These are phyloP conservation scores for Glebionis coronaria DNA, from an alignment of 129 eudicot species.

Conservation along the genomic window DNA sequence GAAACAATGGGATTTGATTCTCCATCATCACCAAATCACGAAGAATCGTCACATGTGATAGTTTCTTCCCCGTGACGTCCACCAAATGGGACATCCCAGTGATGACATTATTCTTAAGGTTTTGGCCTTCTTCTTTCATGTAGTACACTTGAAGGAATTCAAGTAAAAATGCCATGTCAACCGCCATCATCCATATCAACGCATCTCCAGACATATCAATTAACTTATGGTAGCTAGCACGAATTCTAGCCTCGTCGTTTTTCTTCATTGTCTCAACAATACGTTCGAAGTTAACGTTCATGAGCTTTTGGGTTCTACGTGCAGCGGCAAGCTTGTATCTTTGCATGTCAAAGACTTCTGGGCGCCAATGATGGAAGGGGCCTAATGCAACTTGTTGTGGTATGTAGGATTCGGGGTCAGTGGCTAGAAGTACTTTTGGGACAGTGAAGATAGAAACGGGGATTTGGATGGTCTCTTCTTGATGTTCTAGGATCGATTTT, in stretches of 20 bases:
- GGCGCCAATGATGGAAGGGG: conserved; percentile 51
- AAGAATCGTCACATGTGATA: conserved; percentile 46
- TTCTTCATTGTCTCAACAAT: conserved; percentile 29
- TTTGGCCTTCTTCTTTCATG: conserved; percentile 25
- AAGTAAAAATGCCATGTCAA: conserved; percentile 44
- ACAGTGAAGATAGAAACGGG: conserved; percentile 49
- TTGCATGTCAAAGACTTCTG: conserved; percentile 26
- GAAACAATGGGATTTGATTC: conserved; percentile 62
- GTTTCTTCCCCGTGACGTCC: conserved; percentile 39
- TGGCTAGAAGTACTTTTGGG: conserved; percentile 41
- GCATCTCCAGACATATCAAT: conserved; percentile 36
- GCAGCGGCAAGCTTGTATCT: conserved; percentile 32
- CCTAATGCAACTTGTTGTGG: conserved; percentile 58
- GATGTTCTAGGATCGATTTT: conserved; percentile 30
- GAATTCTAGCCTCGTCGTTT: conserved; percentile 26
- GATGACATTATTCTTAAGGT: background rate
- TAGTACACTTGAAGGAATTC: conserved; percentile 48
- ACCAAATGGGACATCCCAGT: conserved; percentile 50
- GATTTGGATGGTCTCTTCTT: conserved; percentile 28
- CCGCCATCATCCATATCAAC: conserved; percentile 54
- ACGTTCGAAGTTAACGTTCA: conserved; percentile 10
- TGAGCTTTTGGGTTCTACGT: conserved; percentile 21
- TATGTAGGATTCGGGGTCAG: conserved; percentile 35
- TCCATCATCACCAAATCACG: conserved; percentile 63
- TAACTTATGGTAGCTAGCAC: conserved; percentile 47